Evolutionary conservation across 139 green algal genomes (phyloP).

Genomic region (Chlamydomonas applanata): DNA sequence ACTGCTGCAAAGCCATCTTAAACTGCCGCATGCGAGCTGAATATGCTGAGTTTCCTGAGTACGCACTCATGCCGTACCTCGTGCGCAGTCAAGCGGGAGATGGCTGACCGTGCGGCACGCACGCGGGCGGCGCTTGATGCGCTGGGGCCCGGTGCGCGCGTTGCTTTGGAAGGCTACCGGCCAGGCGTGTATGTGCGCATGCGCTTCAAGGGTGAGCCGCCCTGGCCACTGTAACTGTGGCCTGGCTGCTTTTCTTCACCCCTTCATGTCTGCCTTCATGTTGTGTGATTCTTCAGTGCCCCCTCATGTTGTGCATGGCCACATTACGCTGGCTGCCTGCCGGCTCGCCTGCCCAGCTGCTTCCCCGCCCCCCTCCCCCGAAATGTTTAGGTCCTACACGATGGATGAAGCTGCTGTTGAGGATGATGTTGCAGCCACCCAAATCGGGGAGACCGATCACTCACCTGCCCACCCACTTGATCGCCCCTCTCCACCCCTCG

Average conservation of each 20-base stretch:
- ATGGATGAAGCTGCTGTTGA: no score
- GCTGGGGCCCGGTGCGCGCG: slow-evolving; percentile 67
- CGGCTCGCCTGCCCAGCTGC: no score
- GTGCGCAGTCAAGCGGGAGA: slow-evolving; percentile 71
- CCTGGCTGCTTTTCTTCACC: not conserved
- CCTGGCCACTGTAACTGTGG: not conserved
- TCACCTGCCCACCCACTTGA: no score
- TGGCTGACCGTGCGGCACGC: slow-evolving; percentile 60
- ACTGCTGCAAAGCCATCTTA: no score
- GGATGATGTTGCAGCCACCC: no score
- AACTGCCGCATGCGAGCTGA: no score
- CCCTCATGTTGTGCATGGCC: not conserved
- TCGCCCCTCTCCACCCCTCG: no score
- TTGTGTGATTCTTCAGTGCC: not conserved
- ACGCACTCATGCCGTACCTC: no score
- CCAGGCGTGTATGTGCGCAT: slow-evolving; percentile 89
- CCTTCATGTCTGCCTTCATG: not conserved
- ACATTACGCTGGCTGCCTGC: not conserved
- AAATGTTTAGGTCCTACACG: no score
- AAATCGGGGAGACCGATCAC: no score
- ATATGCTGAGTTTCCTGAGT: no score
- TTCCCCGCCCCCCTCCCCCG: no score
- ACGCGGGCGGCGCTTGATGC: slow-evolving; percentile 71
- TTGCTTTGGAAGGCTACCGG: slow-evolving; percentile 81
- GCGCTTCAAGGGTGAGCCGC: slow-evolving; percentile 59